A percentile compares a stretch with the other conserved stretches of the same genome.
Conservation (phyloP, 768 basidiomycete species). For the Serpula lacrymans region DNA sequence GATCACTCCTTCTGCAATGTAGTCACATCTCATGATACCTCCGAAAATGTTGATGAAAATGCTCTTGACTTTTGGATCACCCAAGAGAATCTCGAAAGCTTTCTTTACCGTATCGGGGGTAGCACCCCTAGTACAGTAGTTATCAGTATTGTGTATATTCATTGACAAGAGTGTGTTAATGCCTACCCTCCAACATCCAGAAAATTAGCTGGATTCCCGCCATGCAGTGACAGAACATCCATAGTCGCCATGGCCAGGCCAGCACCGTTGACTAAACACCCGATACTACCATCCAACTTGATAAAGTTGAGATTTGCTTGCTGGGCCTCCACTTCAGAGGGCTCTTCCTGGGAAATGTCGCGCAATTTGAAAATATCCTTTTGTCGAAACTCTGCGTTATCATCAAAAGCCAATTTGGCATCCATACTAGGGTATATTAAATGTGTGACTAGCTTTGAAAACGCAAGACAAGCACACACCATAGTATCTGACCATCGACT, state of each 20-base stretch:
- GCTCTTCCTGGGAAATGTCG: slow-evolving; percentile 92
- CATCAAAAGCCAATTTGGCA: slow-evolving; percentile 99
- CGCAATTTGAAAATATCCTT: slow-evolving; percentile 84
- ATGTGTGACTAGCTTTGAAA: not conserved
- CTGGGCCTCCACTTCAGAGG: slow-evolving; percentile 97
- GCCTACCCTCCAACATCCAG: slow-evolving; percentile 92
- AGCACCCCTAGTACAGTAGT: slow-evolving; percentile 63
- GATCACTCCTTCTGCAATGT: slow-evolving; percentile 97
- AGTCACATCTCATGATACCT: slow-evolving; percentile 99
- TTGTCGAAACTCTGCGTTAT: slow-evolving; percentile 98
- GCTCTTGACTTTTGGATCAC: slow-evolving; percentile 91
- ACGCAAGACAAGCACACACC: slow-evolving; percentile 47
- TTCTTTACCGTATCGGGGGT: slow-evolving; percentile 99
- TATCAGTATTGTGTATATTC: slow-evolving; percentile 1
- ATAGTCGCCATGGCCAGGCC: slow-evolving; percentile 99
- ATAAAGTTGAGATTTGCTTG: slow-evolving; percentile 97
- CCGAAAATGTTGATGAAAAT: slow-evolving; percentile 99
- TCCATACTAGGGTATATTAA: slow-evolving; percentile 80
- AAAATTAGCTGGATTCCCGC: slow-evolving; percentile 98
- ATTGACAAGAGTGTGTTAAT: not conserved
- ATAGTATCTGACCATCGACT: slow-evolving; percentile 86
- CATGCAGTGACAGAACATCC: slow-evolving; percentile 97
- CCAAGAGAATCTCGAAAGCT: slow-evolving; percentile 92
- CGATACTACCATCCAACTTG: slow-evolving; percentile 96
- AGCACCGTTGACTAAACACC: slow-evolving; percentile 97